Base-by-base conservation (phyloP, 352 stramenopile genomes). In the Phytophthora cactorum region DNA sequence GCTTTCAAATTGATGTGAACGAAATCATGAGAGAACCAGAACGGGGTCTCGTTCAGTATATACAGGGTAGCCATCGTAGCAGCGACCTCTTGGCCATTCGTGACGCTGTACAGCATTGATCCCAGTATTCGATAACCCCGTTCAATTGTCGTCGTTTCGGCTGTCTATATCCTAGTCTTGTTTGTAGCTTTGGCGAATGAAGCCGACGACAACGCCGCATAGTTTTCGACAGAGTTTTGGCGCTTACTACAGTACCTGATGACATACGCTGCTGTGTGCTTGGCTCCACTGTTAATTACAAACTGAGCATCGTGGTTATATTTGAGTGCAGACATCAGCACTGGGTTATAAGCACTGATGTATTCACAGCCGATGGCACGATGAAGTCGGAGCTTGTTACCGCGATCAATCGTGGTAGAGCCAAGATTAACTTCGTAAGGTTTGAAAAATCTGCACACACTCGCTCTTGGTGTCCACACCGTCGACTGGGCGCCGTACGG, bases 291-390 rank as follows among this genome's bases (percentile, higher is more conserved):
- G 17, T 22, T 22, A 0, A 74, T 1, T 0, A 81, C 56, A 2
- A 81, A 68, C 12, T 68, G 55, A 0, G 68, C 58, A 12, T 74
- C 62, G 36, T 81, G 74, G 29, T 81, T 75, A 49, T 59, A 81
- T 49, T 72, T 75, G 1, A 81, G 46, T 0, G 47, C 44, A 0
- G 7, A 36, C 56, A 75, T 61, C 0, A 80, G 25, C 0, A 64
- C 43, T 0, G 41, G 31, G 10, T 70, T 81, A 52, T 72, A 81
- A 3, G 65, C 9, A n/a, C 74, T 81, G 2, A 76, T 47, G 38
- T 78, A 81, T 38, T 77, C 65, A 11, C 65, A 74, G 0, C 65
- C 64, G 7, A 74, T 47, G 1, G 51, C 9, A 0, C 56, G 59
- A 31, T 71, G 59, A 7, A 77, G 36, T 0, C 1, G 25, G 1